Conservation (phyloP, 352 stramenopile genomes). For the Phytophthora pinifolia region DNA sequence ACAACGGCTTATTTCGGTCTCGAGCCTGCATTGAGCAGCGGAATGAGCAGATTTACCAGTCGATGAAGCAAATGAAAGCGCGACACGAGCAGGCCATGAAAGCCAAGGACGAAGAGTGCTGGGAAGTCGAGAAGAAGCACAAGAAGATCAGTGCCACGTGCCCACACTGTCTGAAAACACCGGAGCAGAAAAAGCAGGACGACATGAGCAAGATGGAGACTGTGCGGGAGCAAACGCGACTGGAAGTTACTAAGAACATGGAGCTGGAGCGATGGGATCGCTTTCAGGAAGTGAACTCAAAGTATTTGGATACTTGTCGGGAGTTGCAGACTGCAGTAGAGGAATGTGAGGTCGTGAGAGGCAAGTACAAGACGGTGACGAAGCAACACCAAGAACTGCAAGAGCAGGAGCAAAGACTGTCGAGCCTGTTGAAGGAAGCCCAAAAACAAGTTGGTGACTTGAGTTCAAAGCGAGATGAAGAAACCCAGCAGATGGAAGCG, state of each 20-base stretch:
- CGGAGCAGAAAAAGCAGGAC: slow-evolving; percentile 47
- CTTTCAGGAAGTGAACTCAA: slow-evolving; percentile 68
- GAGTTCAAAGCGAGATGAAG: slow-evolving; percentile 29
- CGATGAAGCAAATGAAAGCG: slow-evolving; percentile 45
- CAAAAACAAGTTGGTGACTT: slow-evolving; percentile 23
- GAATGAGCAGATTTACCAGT: slow-evolving; percentile 48
- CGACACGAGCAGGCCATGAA: slow-evolving; percentile 49
- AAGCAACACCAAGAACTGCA: slow-evolving; percentile 33
- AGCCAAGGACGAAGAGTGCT: slow-evolving; percentile 52
- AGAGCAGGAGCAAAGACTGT: slow-evolving; percentile 27
- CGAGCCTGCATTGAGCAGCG: slow-evolving; percentile 41
- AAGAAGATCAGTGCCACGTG: slow-evolving; percentile 53
- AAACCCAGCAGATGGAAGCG: slow-evolving; percentile 37
- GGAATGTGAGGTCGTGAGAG: slow-evolving; percentile 26
- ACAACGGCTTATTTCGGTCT: slow-evolving; percentile 58
- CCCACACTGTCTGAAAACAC: slow-evolving; percentile 52
- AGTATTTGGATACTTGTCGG: slow-evolving; percentile 58
- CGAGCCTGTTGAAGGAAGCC: slow-evolving; percentile 25
- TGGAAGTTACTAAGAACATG: slow-evolving; percentile 53
- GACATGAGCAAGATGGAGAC: slow-evolving; percentile 40
- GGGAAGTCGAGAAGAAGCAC: slow-evolving; percentile 63
- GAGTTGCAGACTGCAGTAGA: slow-evolving; percentile 41
- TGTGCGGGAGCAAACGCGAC: slow-evolving; percentile 50
- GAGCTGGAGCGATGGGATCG: slow-evolving; percentile 66
- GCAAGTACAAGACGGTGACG: slow-evolving; percentile 37